Evolutionary conservation across 2,329 filamentous ascomycete species (phyloP), one percentile per base, ranked within the genome.

Genomic region (Tolypocladium pustulatum): DNA sequence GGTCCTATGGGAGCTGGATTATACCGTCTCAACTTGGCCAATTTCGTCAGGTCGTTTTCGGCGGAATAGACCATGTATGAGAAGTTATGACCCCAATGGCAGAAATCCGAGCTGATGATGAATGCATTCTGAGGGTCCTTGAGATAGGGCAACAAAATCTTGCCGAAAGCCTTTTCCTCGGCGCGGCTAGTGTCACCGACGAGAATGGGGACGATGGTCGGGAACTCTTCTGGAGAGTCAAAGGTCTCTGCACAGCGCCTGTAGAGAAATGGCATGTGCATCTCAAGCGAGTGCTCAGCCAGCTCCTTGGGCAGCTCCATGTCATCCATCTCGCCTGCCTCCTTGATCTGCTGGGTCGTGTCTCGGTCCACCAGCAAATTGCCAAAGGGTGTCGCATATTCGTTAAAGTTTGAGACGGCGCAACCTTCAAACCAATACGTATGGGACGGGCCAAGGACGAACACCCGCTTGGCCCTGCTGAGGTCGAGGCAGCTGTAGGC

Each of bases 191-290:
- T 91, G 66, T 84, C 86, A 52, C 94, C 94, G 17, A 99, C 79
- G 65, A 99, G 83, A 57, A 99, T 87, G 0, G 94, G 94, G 0
- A 97, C 81, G 4, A 99, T 81, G 8, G 81, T 82, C 0, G 93
- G 91, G 65, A 89, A 90, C 4, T 80, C 68, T 1, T 81, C 74
- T 0, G 74, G 68, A 0, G 77, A 74, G 0, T 73, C 74, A 61
- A 83, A 81, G 0, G 77, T 78, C 59, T 78, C 75, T 56, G 80
- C 67, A 2, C 85, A 79, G 57, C 89, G 84, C 69, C 92, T 91
- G 78, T 91, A 92, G 62, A 97, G 88, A 68, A 95, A 97, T 0
- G 94, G 93, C 10, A 97, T 80, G 66, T 99, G 94, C 88, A 99
- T 96, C 76, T 99, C 94, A 1, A 97, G 81, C 56, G 90, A 96